Conservation (phyloP, 805 yeast species). For the Sugiyamaella qingdaonensis region DNA sequence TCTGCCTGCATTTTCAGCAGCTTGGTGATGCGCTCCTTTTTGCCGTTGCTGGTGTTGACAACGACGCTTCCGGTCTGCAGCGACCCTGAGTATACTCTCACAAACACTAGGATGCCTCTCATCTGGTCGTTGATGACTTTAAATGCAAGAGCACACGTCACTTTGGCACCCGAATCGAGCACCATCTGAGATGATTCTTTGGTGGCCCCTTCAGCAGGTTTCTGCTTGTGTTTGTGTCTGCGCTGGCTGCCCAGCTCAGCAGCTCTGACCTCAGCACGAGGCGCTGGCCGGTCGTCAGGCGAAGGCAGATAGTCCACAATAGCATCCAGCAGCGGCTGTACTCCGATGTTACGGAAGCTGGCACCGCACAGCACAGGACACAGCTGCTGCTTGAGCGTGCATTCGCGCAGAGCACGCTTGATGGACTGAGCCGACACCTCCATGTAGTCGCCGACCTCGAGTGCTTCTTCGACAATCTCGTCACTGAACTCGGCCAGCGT, state of each 20-base stretch:
- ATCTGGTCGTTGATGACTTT: slow-evolving; percentile 80
- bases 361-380: slow-evolving; percentile 91
- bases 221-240: slow-evolving; percentile 19
- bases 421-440: slow-evolving; percentile 51
- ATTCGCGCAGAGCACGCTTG: slow-evolving; percentile 55
- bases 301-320: slow-evolving; percentile 74
- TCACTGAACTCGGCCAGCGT: slow-evolving; percentile 83
- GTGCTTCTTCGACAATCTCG: slow-evolving; percentile 64
- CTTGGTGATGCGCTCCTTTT: slow-evolving; percentile 60
- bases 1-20: slow-evolving; percentile 86
- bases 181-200: slow-evolving; percentile 8
- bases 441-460: slow-evolving; percentile 68
- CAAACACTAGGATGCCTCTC: slow-evolving; percentile 77
- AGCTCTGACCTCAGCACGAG: slow-evolving; percentile 40
- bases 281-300: slow-evolving; percentile 60
- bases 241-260: slow-evolving; percentile 23
- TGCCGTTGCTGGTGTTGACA: slow-evolving; percentile 65
- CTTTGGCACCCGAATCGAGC: slow-evolving; percentile 29
- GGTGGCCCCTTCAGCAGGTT: background rate
- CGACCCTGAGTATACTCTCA: slow-evolving; percentile 83
- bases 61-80: slow-evolving; percentile 59
- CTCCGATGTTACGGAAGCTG: slow-evolving; percentile 87
- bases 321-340: slow-evolving; percentile 89
- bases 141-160: slow-evolving; percentile 80
- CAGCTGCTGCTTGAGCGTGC: slow-evolving; percentile 54